Percentiles rank a stretch among this genome's conserved stretches.
phyloP scores from a whole-genome alignment of 2,329 filamentous ascomycete genomes.

The Hypoxylon sp. region DNA sequence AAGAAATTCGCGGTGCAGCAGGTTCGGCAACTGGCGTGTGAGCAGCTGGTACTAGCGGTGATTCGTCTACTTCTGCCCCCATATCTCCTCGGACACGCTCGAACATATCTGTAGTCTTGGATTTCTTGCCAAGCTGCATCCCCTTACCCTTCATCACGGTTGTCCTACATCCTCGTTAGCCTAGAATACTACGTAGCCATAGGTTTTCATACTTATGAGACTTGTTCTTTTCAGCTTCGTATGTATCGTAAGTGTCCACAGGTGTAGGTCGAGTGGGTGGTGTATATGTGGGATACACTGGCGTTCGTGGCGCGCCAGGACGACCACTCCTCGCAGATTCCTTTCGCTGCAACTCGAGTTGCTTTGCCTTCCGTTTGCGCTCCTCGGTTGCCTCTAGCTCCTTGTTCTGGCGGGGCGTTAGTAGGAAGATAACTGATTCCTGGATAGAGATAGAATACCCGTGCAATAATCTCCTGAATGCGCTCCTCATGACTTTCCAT shows the following conservation, averaged over 20 bases:
- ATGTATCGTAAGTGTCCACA: slow-evolving; percentile 89
- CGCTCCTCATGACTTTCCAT: slow-evolving; percentile 99
- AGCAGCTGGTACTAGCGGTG: slow-evolving; percentile 74
- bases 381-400: slow-evolving; percentile 98
- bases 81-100: slow-evolving; percentile 94
- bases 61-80: slow-evolving; percentile 86
- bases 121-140: slow-evolving; percentile 99
- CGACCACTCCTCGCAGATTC: slow-evolving; percentile 87
- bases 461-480: slow-evolving; percentile 97
- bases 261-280: slow-evolving; percentile 81
- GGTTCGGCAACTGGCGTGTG: slow-evolving; percentile 68
- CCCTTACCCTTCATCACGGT: slow-evolving; percentile 89
- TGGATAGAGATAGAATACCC: slow-evolving; percentile 67
- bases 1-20: slow-evolving; percentile 70
- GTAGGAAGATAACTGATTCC: slow-evolving; percentile 27
- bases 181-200: slow-evolving; percentile 8
- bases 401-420: slow-evolving; percentile 80
- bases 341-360: slow-evolving; percentile 98
- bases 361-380: slow-evolving; percentile 98
- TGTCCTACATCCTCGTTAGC: slow-evolving; percentile 60
- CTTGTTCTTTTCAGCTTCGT: slow-evolving; percentile 98
- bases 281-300: slow-evolving; percentile 90
- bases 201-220: slow-evolving; percentile 75
- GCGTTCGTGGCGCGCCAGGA: slow-evolving; percentile 76
- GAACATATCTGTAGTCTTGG: slow-evolving; percentile 97